Evolutionary conservation across 1,284 basidiomycete species (phyloP).

Genomic region (Ganoderma lingzhi): DNA sequence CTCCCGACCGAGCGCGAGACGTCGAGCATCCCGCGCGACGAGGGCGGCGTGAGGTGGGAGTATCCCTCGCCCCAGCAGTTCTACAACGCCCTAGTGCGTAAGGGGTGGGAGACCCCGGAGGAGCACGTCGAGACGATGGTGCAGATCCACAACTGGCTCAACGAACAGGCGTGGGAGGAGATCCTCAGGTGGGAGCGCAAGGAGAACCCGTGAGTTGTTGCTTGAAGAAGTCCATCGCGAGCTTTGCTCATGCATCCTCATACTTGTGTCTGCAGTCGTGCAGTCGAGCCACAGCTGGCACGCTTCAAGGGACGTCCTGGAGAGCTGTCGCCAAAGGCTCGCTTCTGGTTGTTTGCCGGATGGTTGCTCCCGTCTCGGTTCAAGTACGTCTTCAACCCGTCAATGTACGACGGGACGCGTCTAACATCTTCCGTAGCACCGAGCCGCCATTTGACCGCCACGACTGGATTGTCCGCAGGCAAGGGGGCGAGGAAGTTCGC

Average conservation of each 20-base stretch:
- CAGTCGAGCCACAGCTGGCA: conserved; percentile 73
- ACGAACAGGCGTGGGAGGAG: conserved; percentile 96
- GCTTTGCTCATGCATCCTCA: not conserved
- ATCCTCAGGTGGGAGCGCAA: conserved; percentile 93
- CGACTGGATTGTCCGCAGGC: conserved; percentile 94
- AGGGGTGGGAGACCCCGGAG: conserved; percentile 98
- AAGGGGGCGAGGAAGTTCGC: conserved; percentile 79
- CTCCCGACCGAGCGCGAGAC: conserved; percentile 82
- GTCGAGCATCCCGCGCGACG: conserved; percentile 88
- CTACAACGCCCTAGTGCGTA: conserved; percentile 96
- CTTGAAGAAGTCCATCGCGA: not conserved
- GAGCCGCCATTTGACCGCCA: conserved; percentile 98
- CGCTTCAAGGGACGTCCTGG: conserved; percentile 93
- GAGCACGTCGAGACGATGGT: conserved; percentile 98
- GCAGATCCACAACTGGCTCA: conserved; percentile 97
- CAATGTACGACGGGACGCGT: conserved; percentile 6
- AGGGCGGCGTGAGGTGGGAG: conserved; percentile 74
- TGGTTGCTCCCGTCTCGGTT: conserved; percentile 90
- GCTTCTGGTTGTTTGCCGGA: conserved; percentile 85
- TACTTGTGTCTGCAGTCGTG: conserved; percentile 26
- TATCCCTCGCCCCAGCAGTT: conserved; percentile 99
- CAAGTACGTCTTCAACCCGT: conserved; percentile 68
- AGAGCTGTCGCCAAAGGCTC: conserved; percentile 89
- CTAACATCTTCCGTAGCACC: conserved; percentile 54
- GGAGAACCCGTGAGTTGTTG: conserved; percentile 56